Base-by-base conservation (phyloP, 1,284 basidiomycete species). In the Albatrellus sp. region DNA sequence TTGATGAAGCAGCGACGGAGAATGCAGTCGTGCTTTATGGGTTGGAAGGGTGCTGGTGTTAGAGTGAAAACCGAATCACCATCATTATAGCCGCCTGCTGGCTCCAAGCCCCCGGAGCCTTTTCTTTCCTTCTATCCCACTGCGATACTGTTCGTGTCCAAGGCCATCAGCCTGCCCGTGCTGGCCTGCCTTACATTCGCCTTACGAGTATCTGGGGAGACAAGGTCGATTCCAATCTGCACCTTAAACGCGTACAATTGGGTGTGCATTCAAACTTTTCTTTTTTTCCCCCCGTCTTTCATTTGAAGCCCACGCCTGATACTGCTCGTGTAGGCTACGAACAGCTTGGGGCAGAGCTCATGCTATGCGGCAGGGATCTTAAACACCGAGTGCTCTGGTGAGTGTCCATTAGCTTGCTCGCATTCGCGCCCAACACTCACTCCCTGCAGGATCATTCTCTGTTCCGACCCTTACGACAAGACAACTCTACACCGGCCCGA, bases 401-500 rank as follows among this genome's bases (percentile, higher is more conserved):
- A 46, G 4, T 5, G 47, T 49, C 31, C 34, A 50, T 36, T 34
- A n/a, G 5, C 29, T 19, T 29, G n/a, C n/a, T 12, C 32, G 37
- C 13, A 3, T 4, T 17, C 28, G 7, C 20, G 19, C 30, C 16
- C 1, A 30, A 19, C 32, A 9, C 29, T 13, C 6, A 4, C 37
- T 19, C 34, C 38, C 31, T 45, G 20, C 13, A 31, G 12, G 11
- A 51, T 49, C 14, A 33, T 52, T 48, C 37, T 6, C 7, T 0
- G 40, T 52, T 29, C 19, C 40, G 7, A 1, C 45, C 7, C 29
- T 51, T 16, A 13, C 5, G 8, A 41, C 45, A 3, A 33, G 39
- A 13, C 29, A 49, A 8, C 37, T 42, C 3, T 53, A 53, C 37
- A 38, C 9, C 6, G 51, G 49, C 8, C 49, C 52, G 4, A 42